Percentiles rank a stretch among this genome's conserved stretches.
Conservation (phyloP, 768 basidiomycete species). For the Naganishia kalamii region DNA sequence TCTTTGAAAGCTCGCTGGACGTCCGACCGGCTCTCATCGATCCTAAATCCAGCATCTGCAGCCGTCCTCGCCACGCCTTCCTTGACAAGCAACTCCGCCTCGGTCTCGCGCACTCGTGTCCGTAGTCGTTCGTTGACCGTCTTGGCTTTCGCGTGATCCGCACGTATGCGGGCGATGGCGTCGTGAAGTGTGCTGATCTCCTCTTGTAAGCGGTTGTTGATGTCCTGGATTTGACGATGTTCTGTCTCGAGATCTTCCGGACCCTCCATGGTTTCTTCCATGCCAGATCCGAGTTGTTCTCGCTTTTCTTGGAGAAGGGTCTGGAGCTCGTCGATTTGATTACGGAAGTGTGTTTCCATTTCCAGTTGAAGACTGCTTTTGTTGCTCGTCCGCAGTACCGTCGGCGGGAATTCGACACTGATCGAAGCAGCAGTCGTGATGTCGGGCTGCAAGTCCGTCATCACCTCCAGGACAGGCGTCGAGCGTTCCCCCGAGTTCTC, state of each 20-base stretch:
- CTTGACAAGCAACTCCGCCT: not conserved
- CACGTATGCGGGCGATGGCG: not conserved
- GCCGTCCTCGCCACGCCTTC: not conserved
- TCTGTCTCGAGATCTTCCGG: not conserved
- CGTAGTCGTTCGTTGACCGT: not conserved
- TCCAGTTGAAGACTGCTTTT: conserved; percentile 12
- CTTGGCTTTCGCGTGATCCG: not conserved
- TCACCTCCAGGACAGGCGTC: too few relatives aligned
- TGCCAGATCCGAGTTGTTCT: not conserved
- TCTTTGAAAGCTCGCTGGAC: conserved; percentile 19
- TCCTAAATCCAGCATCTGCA: not conserved
- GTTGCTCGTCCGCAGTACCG: not conserved
- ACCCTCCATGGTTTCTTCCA: not conserved
- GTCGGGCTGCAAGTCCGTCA: too few relatives aligned
- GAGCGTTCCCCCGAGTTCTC: too few relatives aligned
- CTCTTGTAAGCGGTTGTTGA: not conserved
- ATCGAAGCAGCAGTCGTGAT: too few relatives aligned
- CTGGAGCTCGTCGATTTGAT: not conserved
- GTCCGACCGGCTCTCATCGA: conserved; percentile 4
- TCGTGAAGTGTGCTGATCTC: conserved; percentile 9
- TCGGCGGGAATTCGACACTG: not conserved
- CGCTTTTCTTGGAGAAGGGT: not conserved
- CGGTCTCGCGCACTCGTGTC: not conserved
- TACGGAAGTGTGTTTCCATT: conserved; percentile 7
- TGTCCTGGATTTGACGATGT: not conserved